Evolutionary conservation across 2,329 filamentous ascomycete genomes (phyloP).

Genomic region (Colletotrichum sp.): DNA sequence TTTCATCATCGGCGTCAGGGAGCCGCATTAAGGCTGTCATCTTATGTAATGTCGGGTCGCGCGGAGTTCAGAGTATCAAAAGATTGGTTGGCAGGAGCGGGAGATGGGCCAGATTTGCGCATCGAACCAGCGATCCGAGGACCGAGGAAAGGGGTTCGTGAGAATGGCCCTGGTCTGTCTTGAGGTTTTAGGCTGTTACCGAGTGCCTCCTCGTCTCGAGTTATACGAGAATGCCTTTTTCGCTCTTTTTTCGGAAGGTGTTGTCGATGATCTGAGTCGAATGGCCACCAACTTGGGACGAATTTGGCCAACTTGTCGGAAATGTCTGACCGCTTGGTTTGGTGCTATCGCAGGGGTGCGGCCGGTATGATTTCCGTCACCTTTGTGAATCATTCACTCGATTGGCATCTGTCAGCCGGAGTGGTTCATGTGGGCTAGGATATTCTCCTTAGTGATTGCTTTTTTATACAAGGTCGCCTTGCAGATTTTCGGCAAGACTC

Average conservation of each 20-base stretch:
- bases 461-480: not conserved
- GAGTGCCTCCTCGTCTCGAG: not conserved
- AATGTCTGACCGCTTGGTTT: not conserved
- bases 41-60: not conserved
- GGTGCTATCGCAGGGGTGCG: not conserved
- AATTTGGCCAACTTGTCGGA: not conserved
- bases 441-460: not conserved
- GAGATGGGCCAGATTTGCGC: slow-evolving; percentile 8
- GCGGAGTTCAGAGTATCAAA: not conserved
- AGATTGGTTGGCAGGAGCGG: slow-evolving; percentile 12
- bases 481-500: not conserved
- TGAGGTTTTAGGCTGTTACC: not conserved
- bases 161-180: not conserved
- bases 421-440: not conserved
- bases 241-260: not conserved
- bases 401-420: not conserved
- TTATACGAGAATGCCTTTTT: not conserved
- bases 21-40: slow-evolving; percentile 3
- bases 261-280: not conserved
- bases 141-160: not conserved
- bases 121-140: not conserved
- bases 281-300: not conserved
- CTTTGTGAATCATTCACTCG: not conserved
- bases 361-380: not conserved
- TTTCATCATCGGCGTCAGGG: not conserved